A percentile compares a stretch with the other conserved stretches of the same genome.
Evolutionary conservation across 2,329 filamentous ascomycete species (phyloP).

Genomic region (Chrysosporium queenslandicum): DNA sequence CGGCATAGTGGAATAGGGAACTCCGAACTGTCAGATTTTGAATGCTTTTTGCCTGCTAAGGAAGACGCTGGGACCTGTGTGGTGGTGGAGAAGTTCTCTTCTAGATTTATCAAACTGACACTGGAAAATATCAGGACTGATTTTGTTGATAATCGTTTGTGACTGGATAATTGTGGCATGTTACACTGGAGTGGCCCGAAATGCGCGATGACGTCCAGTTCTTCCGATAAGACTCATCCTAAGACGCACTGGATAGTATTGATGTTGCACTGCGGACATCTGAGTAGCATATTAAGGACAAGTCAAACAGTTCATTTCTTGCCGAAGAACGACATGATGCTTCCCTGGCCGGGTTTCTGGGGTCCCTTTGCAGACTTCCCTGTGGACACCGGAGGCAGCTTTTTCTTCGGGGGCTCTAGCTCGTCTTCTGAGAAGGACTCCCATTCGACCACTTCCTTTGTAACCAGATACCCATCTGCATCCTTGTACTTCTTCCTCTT

Average conservation of each 20-base stretch:
- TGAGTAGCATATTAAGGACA: neutral
- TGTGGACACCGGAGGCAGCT: constrained; percentile 38
- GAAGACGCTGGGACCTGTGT: too few relatives aligned
- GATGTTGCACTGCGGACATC: neutral
- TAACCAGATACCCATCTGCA: constrained; percentile 84
- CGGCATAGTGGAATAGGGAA: too few relatives aligned
- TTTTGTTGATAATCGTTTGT: too few relatives aligned
- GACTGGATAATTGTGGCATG: too few relatives aligned
- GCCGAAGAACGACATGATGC: constrained; percentile 83
- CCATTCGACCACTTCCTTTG: constrained; percentile 73
- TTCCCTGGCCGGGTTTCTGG: constrained; percentile 53
- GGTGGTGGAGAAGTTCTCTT: too few relatives aligned
- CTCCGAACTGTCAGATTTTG: too few relatives aligned
- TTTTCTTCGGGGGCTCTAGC: constrained; percentile 42
- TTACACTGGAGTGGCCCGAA: neutral
- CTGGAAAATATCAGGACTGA: too few relatives aligned
- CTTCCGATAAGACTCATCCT: neutral
- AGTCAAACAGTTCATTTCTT: constrained; percentile 51
- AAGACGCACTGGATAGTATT: neutral
- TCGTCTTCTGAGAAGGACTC: constrained; percentile 93
- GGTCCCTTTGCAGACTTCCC: constrained; percentile 48
- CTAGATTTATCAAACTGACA: too few relatives aligned
- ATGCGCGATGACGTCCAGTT: neutral
- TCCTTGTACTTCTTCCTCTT: constrained; percentile 82
- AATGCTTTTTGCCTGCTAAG: too few relatives aligned